Evolutionary conservation across 352 stramenopile genomes (phyloP).

Genomic region (Phytopythium montanum): DNA sequence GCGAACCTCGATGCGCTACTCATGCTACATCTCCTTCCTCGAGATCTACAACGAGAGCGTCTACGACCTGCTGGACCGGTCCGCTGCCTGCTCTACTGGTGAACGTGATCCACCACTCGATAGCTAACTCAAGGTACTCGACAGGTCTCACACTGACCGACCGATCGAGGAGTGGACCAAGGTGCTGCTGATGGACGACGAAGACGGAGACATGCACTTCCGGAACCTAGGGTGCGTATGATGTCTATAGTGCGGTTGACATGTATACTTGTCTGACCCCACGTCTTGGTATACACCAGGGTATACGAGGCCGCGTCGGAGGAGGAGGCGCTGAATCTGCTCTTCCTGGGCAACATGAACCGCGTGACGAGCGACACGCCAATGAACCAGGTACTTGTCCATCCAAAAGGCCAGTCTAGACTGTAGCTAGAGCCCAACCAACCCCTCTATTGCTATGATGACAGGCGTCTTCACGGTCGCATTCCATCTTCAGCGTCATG

Average conservation of each 20-base stretch:
- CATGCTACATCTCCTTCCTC: slow-evolving; percentile 94
- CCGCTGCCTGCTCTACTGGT: not conserved
- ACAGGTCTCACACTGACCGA: slow-evolving; percentile 56
- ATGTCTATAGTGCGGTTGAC: not conserved
- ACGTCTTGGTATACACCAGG: slow-evolving; percentile 12
- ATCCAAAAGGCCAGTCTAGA: too few species aligned
- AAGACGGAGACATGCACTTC: slow-evolving; percentile 80
- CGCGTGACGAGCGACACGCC: slow-evolving; percentile 94
- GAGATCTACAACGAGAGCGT: slow-evolving; percentile 97
- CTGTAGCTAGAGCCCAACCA: not conserved
- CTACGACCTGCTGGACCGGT: slow-evolving; percentile 91
- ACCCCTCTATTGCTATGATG: not conserved
- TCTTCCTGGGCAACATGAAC: slow-evolving; percentile 97
- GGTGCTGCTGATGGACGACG: slow-evolving; percentile 70
- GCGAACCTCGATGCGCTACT: slow-evolving; percentile 51
- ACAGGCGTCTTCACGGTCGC: slow-evolving; percentile 87
- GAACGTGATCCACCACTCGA: too few species aligned
- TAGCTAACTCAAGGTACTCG: too few species aligned
- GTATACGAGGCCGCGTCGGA: slow-evolving; percentile 84
- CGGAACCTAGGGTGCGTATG: slow-evolving; percentile 55
- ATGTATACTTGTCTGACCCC: too few species aligned
- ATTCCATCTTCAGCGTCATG: slow-evolving; percentile 96
- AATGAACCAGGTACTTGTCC: slow-evolving; percentile 90
- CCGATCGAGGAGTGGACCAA: slow-evolving; percentile 83
- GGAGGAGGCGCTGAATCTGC: slow-evolving; percentile 93